Evolutionary conservation across 2,329 filamentous ascomycete species (phyloP).

Genomic region (Hyphodiscus sp.): DNA sequence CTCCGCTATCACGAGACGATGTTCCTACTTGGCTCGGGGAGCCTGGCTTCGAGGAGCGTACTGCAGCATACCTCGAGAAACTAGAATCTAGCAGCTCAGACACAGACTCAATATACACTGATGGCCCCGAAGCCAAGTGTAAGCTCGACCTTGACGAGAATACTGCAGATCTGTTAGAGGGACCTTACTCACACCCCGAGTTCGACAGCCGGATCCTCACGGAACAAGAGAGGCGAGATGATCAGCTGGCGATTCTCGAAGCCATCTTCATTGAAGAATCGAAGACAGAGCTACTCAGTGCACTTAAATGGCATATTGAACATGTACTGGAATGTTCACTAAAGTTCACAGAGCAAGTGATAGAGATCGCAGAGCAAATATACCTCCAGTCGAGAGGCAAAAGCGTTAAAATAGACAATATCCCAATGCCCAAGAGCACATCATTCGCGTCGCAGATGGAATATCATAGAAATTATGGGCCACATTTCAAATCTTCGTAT

Average conservation of each 20-base stretch:
- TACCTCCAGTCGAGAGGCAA: not conserved
- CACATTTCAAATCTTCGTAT: not conserved
- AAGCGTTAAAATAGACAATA: not conserved
- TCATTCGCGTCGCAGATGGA: too few relatives aligned
- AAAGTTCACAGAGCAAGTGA: not conserved
- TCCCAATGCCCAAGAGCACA: not conserved
- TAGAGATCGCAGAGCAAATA: not conserved
- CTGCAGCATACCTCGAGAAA: too few relatives aligned
- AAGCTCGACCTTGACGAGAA: not conserved
- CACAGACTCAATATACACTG: too few relatives aligned
- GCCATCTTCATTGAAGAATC: not conserved
- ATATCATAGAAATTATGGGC: not conserved
- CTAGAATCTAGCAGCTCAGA: too few relatives aligned
- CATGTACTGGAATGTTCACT: not conserved
- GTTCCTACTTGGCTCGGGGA: too few relatives aligned
- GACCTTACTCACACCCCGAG: not conserved
- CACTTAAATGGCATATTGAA: not conserved
- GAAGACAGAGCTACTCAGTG: not conserved
- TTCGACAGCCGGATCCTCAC: not conserved
- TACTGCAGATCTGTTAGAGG: not conserved
- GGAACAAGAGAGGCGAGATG: not conserved
- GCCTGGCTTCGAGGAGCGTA: too few relatives aligned
- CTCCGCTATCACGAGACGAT: too few relatives aligned
- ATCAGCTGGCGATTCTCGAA: not conserved
- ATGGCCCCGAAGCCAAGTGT: too few relatives aligned